Evolutionary conservation across 768 basidiomycete species (phyloP).

Genomic region (Strobilomyces dryophilus): DNA sequence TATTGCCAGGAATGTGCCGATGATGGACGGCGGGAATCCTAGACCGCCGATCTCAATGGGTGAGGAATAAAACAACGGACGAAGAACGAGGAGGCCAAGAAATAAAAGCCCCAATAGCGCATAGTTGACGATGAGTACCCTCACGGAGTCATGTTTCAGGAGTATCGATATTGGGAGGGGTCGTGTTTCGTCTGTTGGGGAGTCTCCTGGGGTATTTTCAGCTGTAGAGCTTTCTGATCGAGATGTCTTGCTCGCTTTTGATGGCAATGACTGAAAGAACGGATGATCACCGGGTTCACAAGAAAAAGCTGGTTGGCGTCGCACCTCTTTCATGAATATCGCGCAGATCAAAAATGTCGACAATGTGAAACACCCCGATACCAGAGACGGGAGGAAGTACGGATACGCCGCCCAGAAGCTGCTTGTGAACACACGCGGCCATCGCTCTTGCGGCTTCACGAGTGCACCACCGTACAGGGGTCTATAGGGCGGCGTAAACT

Average conservation of each 20-base stretch:
- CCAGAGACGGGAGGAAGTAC: conserved; percentile 34
- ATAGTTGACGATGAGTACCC: conserved; percentile 43
- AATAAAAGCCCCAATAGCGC: conserved; percentile 40
- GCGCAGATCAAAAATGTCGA: conserved; percentile 15
- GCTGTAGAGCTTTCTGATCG: neutral
- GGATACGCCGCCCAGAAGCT: conserved; percentile 35
- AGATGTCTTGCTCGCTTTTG: conserved; percentile 2
- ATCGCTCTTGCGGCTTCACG: conserved; percentile 51
- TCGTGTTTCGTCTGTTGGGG: neutral
- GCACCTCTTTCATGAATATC: conserved; percentile 14
- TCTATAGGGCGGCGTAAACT: conserved; percentile 25
- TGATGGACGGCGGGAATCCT: conserved; percentile 38
- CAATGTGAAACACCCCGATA: conserved; percentile 17
- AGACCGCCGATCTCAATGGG: conserved; percentile 42
- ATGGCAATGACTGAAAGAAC: conserved; percentile 23
- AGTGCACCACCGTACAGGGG: conserved; percentile 58
- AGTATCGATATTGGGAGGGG: conserved; percentile 33
- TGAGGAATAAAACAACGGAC: conserved; percentile 44
- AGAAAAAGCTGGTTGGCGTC: neutral
- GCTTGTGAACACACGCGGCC: conserved; percentile 44
- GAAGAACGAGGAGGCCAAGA: conserved; percentile 34
- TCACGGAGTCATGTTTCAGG: conserved; percentile 28
- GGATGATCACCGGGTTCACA: neutral
- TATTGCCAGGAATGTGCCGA: conserved; percentile 29
- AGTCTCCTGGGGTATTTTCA: neutral